Conservation (phyloP, 768 basidiomycete species). For the Austroboletus eburneus region DNA sequence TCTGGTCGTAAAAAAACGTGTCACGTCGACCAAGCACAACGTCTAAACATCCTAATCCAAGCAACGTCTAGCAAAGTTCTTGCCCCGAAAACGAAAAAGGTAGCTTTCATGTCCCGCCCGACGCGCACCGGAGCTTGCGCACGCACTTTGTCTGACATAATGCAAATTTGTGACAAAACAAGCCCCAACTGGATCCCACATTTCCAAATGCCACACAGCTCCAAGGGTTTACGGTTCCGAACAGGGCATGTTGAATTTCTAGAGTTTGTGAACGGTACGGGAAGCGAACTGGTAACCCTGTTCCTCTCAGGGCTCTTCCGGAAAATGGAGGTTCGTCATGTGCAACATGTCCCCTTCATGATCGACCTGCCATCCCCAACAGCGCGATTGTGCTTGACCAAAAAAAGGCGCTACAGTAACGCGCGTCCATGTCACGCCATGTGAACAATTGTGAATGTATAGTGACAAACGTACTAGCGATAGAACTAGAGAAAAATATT, state of each 20-base stretch:
- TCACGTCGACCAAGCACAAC: slow-evolving; percentile 11
- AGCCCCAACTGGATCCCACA: neutral
- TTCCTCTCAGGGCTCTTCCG: neutral
- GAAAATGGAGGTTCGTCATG: slow-evolving; percentile 19
- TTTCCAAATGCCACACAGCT: neutral
- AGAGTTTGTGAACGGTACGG: no score
- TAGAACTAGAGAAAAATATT: no score
- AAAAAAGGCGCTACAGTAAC: neutral
- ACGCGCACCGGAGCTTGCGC: slow-evolving; percentile 7
- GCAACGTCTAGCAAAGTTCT: neutral
- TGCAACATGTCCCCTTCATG: slow-evolving; percentile 15
- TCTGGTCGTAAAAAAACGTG: slow-evolving; percentile 15
- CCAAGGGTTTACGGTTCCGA: slow-evolving; percentile 9
- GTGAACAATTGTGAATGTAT: no score
- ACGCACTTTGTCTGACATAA: neutral
- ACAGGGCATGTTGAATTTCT: no score
- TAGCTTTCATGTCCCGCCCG: neutral
- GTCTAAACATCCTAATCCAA: neutral
- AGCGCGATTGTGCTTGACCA: neutral
- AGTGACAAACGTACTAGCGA: neutral
- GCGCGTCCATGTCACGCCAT: neutral
- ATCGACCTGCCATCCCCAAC: slow-evolving; percentile 16
- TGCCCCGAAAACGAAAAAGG: neutral
- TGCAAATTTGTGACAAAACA: neutral
- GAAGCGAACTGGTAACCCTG: neutral